Evolutionary conservation across 441 rosid genomes (phyloP), one percentile per base, ranked within the genome.

Genomic region (Jatropha multifida): DNA sequence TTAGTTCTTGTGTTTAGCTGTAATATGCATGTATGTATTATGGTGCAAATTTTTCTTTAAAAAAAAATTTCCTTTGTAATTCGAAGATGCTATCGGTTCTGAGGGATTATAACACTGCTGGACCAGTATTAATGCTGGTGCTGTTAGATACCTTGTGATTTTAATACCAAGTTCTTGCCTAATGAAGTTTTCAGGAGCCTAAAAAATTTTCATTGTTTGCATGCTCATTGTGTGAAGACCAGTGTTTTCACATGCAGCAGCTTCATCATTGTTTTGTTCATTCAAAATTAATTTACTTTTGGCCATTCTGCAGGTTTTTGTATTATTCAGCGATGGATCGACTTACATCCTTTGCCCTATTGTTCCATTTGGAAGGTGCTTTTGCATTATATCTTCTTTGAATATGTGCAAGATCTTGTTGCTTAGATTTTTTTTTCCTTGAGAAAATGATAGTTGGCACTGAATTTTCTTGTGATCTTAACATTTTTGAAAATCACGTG

Each of bases 341-440:
- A 66, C 92, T 69, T 94, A 89, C 83, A 83, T 96, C 79, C 85
- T 96, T 62, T 92, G 99, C 85, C 98, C 99, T 32, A 75, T 91
- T 80, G 91, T 88, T 77, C 98, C 99, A 54, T 96, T 94, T 83
- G 90, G 97, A 86, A 94, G 99, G 98, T 96, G 85, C 27, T 76
- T 59, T 75, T 14, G 38, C 74, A 52, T 67, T 20, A 40, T 56
- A 38, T 69, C 61, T 58, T 38, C 44, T 62, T 58, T 42, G 51
- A 12, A n/a, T 54, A 2, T 59, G 5, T 55, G 65, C 72, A 27
- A 71, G 32, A 60, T 76, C n/a, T 52, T 69, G 15, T 61, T 7
- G 26, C 18, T 61, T 67, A 23, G 2, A 18, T n/a, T 20, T 52
- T 27, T 69, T 49, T 41, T 77, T 6, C 2, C 68, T 65, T 32